These are phyloP conservation scores for Sisymbrium altissimum DNA, from an alignment of 345 rosid genomes.

Conservation along the genomic window DNA sequence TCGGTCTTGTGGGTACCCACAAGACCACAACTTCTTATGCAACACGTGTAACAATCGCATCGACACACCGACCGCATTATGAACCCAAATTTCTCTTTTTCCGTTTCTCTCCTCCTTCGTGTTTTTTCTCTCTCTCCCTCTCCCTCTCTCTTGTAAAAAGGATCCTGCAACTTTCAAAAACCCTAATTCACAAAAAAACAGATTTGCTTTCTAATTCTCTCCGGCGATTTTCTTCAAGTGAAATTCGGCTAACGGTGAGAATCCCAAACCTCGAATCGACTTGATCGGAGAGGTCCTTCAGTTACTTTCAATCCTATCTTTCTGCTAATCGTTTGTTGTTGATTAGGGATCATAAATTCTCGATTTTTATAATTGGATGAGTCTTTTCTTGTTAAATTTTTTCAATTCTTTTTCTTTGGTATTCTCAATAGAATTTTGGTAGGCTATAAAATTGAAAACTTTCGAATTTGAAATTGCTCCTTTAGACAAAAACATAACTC, in stretches of 20 bases:
- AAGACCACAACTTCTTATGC: neutral
- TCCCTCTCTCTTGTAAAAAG: neutral
- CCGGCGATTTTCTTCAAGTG: neutral
- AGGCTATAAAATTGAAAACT: neutral
- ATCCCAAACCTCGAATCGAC: neutral
- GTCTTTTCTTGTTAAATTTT: neutral
- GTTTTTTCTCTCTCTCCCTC: neutral
- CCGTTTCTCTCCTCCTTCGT: neutral
- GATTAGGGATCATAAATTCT: neutral
- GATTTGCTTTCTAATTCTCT: neutral
- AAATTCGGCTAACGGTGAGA: constrained; percentile 23
- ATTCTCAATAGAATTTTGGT: neutral
- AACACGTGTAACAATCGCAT: constrained; percentile 21
- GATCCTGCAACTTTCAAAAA: constrained; percentile 10
- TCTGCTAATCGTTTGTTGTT: neutral
- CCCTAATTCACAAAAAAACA: constrained; percentile 30
- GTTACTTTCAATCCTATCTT: neutral
- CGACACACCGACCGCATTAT: constrained; percentile 9
- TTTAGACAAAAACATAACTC: neutral
- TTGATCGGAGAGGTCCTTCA: constrained; percentile 15
- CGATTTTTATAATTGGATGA: neutral
- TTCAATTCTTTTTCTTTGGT: neutral
- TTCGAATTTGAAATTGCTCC: neutral
- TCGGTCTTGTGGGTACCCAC: neutral
- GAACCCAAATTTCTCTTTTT: neutral